Conservation (phyloP, 805 yeast species). For the Candida orba region DNA sequence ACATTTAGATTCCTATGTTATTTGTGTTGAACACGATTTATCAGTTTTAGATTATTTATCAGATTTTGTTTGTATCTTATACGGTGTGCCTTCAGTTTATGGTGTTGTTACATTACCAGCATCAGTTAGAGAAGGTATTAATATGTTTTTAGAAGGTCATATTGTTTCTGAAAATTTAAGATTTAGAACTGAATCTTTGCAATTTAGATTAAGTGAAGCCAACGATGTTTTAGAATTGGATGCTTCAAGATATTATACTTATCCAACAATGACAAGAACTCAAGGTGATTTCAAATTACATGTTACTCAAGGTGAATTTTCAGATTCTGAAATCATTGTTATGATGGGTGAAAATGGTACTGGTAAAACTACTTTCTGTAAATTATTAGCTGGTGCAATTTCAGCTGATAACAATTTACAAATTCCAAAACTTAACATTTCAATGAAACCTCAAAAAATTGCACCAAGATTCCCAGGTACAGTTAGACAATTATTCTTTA, state of each 20-base stretch:
- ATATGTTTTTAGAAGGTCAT: conserved; percentile 96
- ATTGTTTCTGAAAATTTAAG: conserved; percentile 95
- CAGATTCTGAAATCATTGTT: conserved; percentile 93
- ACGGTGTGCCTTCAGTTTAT: conserved; percentile 97
- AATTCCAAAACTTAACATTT: conserved; percentile 83
- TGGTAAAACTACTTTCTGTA: conserved; percentile 97
- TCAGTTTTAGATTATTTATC: conserved; percentile 95
- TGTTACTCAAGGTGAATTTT: conserved; percentile 83
- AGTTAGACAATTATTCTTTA: conserved; percentile 93
- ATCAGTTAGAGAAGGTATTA: conserved; percentile 98
- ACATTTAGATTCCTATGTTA: conserved; percentile 72
- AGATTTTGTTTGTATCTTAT: conserved; percentile 91
- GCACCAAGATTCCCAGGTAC: conserved; percentile 99
- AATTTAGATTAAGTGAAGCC: conserved; percentile 88
- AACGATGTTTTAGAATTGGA: conserved; percentile 69
- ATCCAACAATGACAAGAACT: conserved; percentile 82
- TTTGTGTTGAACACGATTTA: conserved; percentile 97
- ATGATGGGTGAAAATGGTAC: conserved; percentile 99
- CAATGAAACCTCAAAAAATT: conserved; percentile 98
- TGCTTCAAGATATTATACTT: conserved; percentile 68
- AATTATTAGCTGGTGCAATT: conserved; percentile 86
- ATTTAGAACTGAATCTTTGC: conserved; percentile 92
- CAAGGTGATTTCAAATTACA: conserved; percentile 91
- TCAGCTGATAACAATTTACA: conserved; percentile 76
- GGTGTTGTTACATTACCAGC: conserved; percentile 98